phyloP scores from a whole-genome alignment of 345 rosid genomes.

The Cochlearia excelsa region DNA sequence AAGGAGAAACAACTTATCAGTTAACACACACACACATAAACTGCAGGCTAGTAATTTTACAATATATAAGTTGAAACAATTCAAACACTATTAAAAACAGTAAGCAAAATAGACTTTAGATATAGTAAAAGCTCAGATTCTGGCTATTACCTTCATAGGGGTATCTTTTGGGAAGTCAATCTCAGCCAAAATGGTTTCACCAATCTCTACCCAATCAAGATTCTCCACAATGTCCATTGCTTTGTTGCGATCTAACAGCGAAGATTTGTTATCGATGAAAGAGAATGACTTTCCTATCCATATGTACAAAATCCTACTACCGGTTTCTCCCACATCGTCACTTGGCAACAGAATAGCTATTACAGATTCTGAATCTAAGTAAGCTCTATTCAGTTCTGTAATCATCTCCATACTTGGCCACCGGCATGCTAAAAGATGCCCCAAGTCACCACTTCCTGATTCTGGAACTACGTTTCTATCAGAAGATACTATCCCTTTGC shows the following conservation, averaged over 20 bases:
- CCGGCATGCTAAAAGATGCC: conserved; percentile 47
- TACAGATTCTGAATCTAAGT: conserved; percentile 63
- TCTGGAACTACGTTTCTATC: conserved; percentile 39
- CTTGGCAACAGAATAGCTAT: conserved; percentile 49
- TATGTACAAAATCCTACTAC: conserved; percentile 56
- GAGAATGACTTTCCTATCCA: conserved; percentile 78
- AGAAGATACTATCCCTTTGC: conserved; percentile 38
- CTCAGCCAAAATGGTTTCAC: conserved; percentile 50
- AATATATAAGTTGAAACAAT: neutral
- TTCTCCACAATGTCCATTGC: conserved; percentile 38
- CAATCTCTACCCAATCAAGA: conserved; percentile 61
- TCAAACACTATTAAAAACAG: neutral
- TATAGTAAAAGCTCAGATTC: neutral
- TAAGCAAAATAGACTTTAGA: neutral
- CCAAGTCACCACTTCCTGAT: conserved; percentile 27
- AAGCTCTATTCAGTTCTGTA: conserved; percentile 38
- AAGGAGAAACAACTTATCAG: conserved; percentile 6
- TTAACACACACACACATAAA: conserved; percentile 5
- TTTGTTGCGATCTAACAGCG: conserved; percentile 44
- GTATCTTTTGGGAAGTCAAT: conserved; percentile 63
- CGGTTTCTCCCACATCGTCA: conserved; percentile 41
- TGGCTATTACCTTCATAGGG: conserved; percentile 53
- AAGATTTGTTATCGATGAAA: conserved; percentile 38
- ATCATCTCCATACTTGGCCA: conserved; percentile 80
- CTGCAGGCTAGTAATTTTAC: neutral